phyloP scores from a whole-genome alignment of 2,329 filamentous ascomycete genomes.

The Phaeosphaeriaceae sp. region DNA sequence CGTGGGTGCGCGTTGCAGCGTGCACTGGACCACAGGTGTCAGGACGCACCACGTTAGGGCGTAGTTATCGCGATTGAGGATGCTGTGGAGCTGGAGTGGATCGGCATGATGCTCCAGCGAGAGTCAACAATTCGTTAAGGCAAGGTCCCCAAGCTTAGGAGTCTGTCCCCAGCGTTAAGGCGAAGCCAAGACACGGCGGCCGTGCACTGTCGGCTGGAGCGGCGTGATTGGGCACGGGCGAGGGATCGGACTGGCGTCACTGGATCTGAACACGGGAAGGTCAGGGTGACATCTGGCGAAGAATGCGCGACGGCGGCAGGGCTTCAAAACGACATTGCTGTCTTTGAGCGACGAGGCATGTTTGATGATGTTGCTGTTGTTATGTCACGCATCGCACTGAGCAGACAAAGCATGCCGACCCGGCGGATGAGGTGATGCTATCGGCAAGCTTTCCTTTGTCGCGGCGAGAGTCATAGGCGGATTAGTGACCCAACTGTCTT shows the following conservation, averaged over 20 bases:
- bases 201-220: constrained; percentile 23
- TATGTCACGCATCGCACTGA: constrained; percentile 2
- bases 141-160: constrained; percentile 21
- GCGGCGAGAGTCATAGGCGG: constrained; percentile 23
- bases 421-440: background rate
- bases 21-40: constrained; percentile 6
- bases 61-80: constrained; percentile 5
- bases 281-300: constrained; percentile 16
- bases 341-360: constrained; percentile 2
- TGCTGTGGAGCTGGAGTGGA: constrained; percentile 19
- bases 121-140: constrained; percentile 32
- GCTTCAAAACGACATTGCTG: constrained; percentile 1
- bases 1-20: constrained; percentile 8
- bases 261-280: constrained; percentile 11
- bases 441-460: constrained; percentile 26
- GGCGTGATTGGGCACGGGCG: constrained; percentile 19
- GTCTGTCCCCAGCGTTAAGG: constrained; percentile 38
- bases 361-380: constrained; percentile 3
- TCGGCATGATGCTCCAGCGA: constrained; percentile 28
- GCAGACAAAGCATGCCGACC: constrained; percentile 11
- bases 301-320: constrained; percentile 3
- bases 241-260: constrained; percentile 21
- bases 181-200: constrained; percentile 33
- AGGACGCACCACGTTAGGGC: background rate
- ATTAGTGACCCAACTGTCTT: constrained; percentile 22